phyloP scores from a whole-genome alignment of 441 rosid genomes.

The Syzygium syzygioides region DNA sequence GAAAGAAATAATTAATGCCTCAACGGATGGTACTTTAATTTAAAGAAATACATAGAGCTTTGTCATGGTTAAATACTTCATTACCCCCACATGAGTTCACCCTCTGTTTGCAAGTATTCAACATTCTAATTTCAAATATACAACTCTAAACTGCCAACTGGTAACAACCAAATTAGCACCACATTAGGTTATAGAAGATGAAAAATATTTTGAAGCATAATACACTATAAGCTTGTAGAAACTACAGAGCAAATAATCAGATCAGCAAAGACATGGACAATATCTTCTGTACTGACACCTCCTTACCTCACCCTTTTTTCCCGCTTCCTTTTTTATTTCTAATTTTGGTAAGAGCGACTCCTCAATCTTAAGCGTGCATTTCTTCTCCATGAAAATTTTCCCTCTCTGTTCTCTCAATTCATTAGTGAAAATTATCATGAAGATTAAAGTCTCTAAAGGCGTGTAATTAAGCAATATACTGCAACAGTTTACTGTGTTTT shows the following conservation, averaged over 20 bases:
- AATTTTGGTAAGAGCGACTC: not conserved
- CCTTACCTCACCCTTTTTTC: not conserved
- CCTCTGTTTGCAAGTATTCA: not conserved
- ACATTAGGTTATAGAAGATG: not conserved
- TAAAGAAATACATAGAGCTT: not conserved
- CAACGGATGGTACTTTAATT: not conserved
- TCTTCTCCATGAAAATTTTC: not conserved
- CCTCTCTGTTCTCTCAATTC: not conserved
- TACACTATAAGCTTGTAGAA: not conserved
- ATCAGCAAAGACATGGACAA: not conserved
- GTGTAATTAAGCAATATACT: not conserved
- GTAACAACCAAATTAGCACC: not conserved
- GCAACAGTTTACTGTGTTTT: not conserved
- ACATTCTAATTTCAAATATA: not conserved
- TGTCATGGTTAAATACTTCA: not conserved
- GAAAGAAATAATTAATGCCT: not conserved
- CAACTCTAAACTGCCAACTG: not conserved
- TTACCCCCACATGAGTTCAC: not conserved
- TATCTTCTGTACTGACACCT: not conserved
- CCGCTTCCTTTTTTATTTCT: not conserved
- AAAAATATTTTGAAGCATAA: not conserved
- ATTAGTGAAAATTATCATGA: not conserved
- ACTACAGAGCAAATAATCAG: not conserved
- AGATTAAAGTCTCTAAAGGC: not conserved
- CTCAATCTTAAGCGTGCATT: not conserved